Evolutionary conservation across 2,329 filamentous ascomycete species (phyloP), one percentile per base, ranked within the genome.

Genomic region (Juglanconis sp.): DNA sequence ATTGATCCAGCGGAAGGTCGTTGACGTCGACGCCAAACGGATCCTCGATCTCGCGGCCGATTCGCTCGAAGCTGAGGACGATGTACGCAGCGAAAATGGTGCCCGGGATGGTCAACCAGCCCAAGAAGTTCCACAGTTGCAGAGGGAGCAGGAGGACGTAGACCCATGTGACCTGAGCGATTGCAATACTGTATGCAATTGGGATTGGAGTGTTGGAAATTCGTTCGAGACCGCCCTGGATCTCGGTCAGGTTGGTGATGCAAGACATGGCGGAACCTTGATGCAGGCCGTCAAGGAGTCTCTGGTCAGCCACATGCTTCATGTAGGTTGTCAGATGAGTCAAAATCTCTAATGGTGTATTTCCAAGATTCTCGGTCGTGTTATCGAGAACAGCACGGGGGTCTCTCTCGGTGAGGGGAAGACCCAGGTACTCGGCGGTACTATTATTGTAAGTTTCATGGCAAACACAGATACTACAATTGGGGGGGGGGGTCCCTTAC

Each of bases 101-200:
- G 38, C 87, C 91, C 0, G 91, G 91, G 65, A 95, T 93, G 11
- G 91, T 88, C 65, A 92, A 81, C 87, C 88, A 95, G 7, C 74
- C 67, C 1, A 96, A 83, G 3, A 74, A 71, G 0, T 72, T 70
- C 69, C 85, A 84, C 6, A 96, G 84, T 75, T 96, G 91, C 80
- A 95, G 95, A 5, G 91, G 91, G 1, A 96, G 81, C 36, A 91
- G 81, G 66, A 92, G 76, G 56, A 95, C 87, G 74, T 95, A 96
- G 55, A 92, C 83, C 86, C 90, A 93, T 36, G 91, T 91, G 70
- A 95, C 94, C 72, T 96, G 91, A 24, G 87, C 87, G 71, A 95
- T 93, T 68, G 90, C 86, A 68, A 96, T 95, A 65, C 84, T 86
- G 77, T 96, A 96, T 51, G 91, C 91, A 59, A 92, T 83, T 2